phyloP scores from a whole-genome alignment of 345 rosid species.

The Gossypium raimondii region DNA sequence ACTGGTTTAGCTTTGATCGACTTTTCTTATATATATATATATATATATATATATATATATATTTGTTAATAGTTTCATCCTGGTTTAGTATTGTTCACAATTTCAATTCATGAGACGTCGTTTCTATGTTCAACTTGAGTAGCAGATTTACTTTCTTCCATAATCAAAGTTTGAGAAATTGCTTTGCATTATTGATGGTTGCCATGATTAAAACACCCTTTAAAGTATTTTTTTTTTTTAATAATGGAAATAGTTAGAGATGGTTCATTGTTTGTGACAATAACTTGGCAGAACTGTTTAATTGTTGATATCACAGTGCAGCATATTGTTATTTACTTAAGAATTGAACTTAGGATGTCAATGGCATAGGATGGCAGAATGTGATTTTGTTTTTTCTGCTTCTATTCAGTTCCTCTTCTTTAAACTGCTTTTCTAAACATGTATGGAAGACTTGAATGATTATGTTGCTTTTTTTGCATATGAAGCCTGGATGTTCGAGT shows the following conservation, averaged over 20 bases:
- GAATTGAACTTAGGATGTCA: constrained; percentile 5
- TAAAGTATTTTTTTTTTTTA: neutral
- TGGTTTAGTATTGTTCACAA: neutral
- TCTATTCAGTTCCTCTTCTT: neutral
- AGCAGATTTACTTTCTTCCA: neutral
- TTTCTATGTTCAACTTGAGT: neutral
- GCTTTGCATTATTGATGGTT: neutral
- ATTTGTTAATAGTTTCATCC: neutral
- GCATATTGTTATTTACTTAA: neutral
- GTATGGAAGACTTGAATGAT: neutral
- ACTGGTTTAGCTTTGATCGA: neutral
- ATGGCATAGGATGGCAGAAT: neutral
- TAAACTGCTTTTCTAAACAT: neutral
- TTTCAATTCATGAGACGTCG: neutral
- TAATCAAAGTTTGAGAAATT: neutral
- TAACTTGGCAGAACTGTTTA: neutral
- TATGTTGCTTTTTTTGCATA: constrained; percentile 18
- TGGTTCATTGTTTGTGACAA: neutral
- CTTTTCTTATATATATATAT: neutral
- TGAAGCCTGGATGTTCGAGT: constrained; percentile 92
- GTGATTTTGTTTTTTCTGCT: neutral
- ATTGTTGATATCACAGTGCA: neutral
- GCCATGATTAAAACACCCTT: neutral
- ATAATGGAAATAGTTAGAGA: neutral
- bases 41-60: neutral